Conservation (phyloP, 179 eudicot species). For the Patellifolia procumbens region DNA sequence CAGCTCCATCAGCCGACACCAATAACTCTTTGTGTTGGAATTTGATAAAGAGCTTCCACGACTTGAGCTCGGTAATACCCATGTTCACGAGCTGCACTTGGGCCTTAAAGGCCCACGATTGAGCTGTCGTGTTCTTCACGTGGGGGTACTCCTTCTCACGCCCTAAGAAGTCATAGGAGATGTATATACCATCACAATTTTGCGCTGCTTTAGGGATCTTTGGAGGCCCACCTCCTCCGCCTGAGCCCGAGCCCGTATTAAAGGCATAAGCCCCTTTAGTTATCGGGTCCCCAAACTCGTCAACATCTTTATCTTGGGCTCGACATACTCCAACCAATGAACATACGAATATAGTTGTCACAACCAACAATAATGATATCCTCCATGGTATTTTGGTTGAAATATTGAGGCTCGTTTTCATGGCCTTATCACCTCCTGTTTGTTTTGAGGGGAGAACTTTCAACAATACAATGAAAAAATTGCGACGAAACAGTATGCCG, state of each 20-base stretch:
- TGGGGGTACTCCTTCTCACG: slow-evolving; percentile 67
- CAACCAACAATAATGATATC: slow-evolving; percentile 8
- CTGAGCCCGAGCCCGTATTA: slow-evolving; percentile 20
- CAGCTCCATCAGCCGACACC: too few relatives aligned
- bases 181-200: too few relatives aligned
- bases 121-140: slow-evolving; percentile 69
- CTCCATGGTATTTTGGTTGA: slow-evolving; percentile 40
- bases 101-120: slow-evolving; percentile 78
- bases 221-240: slow-evolving; percentile 19
- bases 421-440: slow-evolving; percentile 10
- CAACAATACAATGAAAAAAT: too few relatives aligned
- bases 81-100: too few relatives aligned
- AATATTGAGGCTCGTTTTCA: slow-evolving; percentile 27
- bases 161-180: slow-evolving; percentile 50
- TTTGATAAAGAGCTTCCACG: too few relatives aligned
- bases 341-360: slow-evolving; percentile 8
- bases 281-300: slow-evolving; percentile 51
- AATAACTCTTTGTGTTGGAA: too few relatives aligned
- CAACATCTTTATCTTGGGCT: slow-evolving; percentile 29
- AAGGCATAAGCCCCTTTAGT: slow-evolving; percentile 18
- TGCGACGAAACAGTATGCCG: slow-evolving; percentile 24
- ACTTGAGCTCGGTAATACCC: too few relatives aligned
- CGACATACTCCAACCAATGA: slow-evolving; percentile 18
- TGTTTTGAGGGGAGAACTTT: background rate
- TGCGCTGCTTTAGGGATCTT: too few relatives aligned